Evolutionary conservation across 2,329 filamentous ascomycete genomes (phyloP), one percentile per base, ranked within the genome.

Genomic region (Fusarium beomiforme): DNA sequence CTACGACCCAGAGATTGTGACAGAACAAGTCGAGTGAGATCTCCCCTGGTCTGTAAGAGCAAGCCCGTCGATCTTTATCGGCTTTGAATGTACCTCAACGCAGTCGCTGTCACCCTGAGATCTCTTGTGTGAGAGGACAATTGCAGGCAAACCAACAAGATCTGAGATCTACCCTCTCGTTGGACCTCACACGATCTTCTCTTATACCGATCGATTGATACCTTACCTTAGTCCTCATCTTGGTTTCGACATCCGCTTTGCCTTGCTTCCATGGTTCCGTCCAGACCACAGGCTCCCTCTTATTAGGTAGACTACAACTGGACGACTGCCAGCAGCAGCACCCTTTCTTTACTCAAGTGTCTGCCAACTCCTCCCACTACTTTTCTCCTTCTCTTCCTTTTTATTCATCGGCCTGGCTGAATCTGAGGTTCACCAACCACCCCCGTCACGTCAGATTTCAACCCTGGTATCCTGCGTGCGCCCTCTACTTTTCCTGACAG

Each of bases 11-110:
- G 61, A 62, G 54, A 64, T 70, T 71, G 44, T 51, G 50, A 58
- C 49, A 65, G 55, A 58, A 59, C 33, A 56, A 72, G 61, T 54
- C 36, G 63, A 67, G 64, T 63, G 64, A 68, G 64, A 67, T 68
- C 64, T 60, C 37, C 60, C 69, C 69, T 53, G 43, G 69, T 69
- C 60, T 71, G 69, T 67, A 67, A 72, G 69, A 71, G 60, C 50
- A 42, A 68, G 64, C 33, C 56, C 37, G 69, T 71, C 69, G 69
- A 71, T 56, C 42, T 41, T 42, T 44, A 34, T 42, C 59, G 14
- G 31, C 29, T 26, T 57, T 4, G 34, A 36, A 29, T 60, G 37
- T 63, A 43, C 19, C 13, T 53, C 21, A 23, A 57, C 41, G 23
- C 50, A 50, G 53, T 47, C 41, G 50, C 51, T 60, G 33, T 43